phyloP scores from a whole-genome alignment of 345 rosid genomes.

The Laguncularia racemosa region DNA sequence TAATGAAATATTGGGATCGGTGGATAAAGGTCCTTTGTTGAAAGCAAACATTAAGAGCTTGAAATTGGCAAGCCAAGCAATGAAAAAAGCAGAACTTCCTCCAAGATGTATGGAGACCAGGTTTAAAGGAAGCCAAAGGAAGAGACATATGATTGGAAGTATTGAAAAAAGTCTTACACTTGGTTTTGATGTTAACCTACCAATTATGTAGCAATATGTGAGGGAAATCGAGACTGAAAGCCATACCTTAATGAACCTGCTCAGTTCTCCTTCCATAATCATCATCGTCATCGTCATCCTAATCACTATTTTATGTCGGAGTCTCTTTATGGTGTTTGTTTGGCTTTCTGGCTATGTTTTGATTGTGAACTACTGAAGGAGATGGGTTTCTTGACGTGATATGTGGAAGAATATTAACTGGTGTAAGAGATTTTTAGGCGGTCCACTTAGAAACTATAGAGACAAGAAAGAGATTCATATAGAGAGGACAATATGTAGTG shows the following conservation, averaged over 20 bases:
- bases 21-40: conserved; percentile 20
- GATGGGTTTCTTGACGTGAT: no score
- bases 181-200: conserved; percentile 12
- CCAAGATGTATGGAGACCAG: conserved; percentile 17
- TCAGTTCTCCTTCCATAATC: no score
- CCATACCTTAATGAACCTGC: conserved; percentile 11
- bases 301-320: no score
- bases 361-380: no score
- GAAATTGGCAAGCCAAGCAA: conserved; percentile 34
- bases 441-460: no score
- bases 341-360: no score
- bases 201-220: conserved; percentile 14
- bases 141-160: conserved; percentile 18
- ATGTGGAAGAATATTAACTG: no score
- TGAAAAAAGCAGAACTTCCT: conserved; percentile 21
- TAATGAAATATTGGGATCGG: conserved; percentile 13
- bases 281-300: no score
- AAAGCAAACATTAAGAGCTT: conserved; percentile 31
- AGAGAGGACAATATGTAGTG: no score
- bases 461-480: no score
- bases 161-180: conserved; percentile 10
- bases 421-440: no score
- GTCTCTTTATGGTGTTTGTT: no score
- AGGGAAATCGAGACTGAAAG: conserved; percentile 19
- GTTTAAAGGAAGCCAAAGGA: conserved; percentile 22